A percentile compares a stretch with the other conserved stretches of the same genome.
Conservation (phyloP, 2,329 filamentous ascomycete genomes). For the Pseudocercospora pini-densiflorae region DNA sequence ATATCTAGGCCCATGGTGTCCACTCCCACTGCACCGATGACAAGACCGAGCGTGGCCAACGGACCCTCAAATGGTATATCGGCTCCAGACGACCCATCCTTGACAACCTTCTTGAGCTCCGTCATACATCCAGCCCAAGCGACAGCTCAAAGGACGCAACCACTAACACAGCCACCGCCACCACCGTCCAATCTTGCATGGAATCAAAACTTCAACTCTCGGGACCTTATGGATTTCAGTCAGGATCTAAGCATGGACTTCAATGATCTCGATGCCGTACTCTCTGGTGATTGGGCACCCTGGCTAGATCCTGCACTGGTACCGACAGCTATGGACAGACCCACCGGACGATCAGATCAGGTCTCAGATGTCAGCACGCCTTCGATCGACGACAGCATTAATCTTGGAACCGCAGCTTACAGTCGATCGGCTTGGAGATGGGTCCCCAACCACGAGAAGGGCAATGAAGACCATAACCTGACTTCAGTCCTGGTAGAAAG, state of each 20-base stretch:
- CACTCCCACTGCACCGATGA: background rate
- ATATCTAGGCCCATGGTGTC: background rate
- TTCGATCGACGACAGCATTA: constrained; percentile 30
- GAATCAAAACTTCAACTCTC: constrained; percentile 25
- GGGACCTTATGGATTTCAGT: constrained; percentile 31
- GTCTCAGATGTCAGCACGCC: constrained; percentile 19
- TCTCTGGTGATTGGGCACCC: constrained; percentile 23
- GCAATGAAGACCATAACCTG: constrained; percentile 23
- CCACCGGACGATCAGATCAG: constrained; percentile 5
- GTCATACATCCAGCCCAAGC: constrained; percentile 20
- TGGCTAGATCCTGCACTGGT: constrained; percentile 27
- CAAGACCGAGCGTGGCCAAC: background rate
- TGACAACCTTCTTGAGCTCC: constrained; percentile 24
- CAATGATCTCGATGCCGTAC: constrained; percentile 26
- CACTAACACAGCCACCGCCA: background rate
- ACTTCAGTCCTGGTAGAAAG: constrained; percentile 25
- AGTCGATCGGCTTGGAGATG: constrained; percentile 28
- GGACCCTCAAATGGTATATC: background rate
- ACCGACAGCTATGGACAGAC: constrained; percentile 12
- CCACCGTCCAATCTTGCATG: constrained; percentile 14
- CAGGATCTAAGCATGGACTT: constrained; percentile 30
- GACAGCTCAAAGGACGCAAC: background rate
- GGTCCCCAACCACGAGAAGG: constrained; percentile 25
- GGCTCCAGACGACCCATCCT: constrained; percentile 20
- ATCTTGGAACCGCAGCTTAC: constrained; percentile 26